Evolutionary conservation across 2,329 filamentous ascomycete genomes (phyloP), one percentile per base, ranked within the genome.

Genomic region (Aspergillus brasiliensis): DNA sequence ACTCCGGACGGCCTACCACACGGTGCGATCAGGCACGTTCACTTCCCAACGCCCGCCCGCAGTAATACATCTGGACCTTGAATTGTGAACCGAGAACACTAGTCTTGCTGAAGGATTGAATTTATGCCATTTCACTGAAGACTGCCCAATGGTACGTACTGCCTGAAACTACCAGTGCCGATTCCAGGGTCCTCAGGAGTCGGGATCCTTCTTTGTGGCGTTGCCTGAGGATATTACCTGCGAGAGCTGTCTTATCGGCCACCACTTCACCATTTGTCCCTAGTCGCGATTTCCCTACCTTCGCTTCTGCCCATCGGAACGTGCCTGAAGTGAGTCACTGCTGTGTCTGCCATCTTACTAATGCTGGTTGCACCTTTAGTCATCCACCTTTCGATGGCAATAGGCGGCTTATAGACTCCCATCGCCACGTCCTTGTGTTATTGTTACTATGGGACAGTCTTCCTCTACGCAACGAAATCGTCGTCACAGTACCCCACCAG

Each of bases 401-500:
- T 71, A 65, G 61, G 63, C 62, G 61, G 60, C 58, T 63, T 65
- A 56, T 71, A 68, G 71, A 60, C 61, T 61, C 58, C 63, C 61
- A 62, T 63, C 56, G 62, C 65, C 59, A 64, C 57, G 59, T 62
- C 59, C 47, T 61, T 61, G 51, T 48, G 51, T 62, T 51, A 55
- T 53, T 66, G 68, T 65, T 75, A 75, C 71, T 76, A 79, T 79
- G 77, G 77, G 77, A 71, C 77, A 78, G 68, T 73, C 72, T 65
- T 76, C 75, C 48, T 79, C 77, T 48, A 75, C 75, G 31, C 75
- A 77, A 68, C 70, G 74, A 71, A 67, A 74, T 63, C 64, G 67
- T 57, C 68, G 69, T 56, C 70, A 73, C 59, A 69, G 62, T 59
- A 68, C 63, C 56, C 63, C 64, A 49, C 57, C 65, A 59, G 66